Evolutionary conservation across 148 eudicot genomes (phyloP), one percentile per base, ranked within the genome.

Genomic region (Camellia japonica): DNA sequence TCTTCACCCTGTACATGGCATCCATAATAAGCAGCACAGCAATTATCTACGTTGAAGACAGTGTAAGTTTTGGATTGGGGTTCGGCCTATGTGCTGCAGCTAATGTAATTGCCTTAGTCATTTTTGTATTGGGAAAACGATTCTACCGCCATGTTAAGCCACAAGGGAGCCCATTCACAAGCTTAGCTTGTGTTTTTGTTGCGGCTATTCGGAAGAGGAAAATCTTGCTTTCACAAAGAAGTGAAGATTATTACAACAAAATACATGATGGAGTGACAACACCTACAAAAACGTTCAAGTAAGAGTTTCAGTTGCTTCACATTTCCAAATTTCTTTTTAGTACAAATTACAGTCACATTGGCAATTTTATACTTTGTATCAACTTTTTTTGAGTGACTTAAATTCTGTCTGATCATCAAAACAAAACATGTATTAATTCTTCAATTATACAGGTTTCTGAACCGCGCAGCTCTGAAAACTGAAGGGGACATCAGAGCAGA

Each of bases 31-130:
- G 88, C 23, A 13, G 47, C 58, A 86, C 89, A 0, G 88, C 75
- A 19, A 80, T 88, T 1, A 80, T 90, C n/a, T 90, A 86, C 12
- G 68, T 90, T 2, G 81, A 90, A 73, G 89, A 85, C 46, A 85
- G 74, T 20, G 85, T 86, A 62, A 82, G 92, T 23, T 90, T 90
- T 90, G 78, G 55, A 11, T 52, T n/a, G 59, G 92, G 89, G 0
- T 83, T 82, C 41, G 86, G 81, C 16, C 65, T 90, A 0, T 75
- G 84, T 15, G 80, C 73, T 0, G 76, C 46, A 3, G 87, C 88
- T 0, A 87, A 83, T 68, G 47, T 76, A 9, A 7, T 84, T 67
- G 92, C 85, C 0, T 47, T 81, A 2, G 73, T 20, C 52, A 42
- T 85, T 20, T 88, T 90, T 74, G 13, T 86, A 58, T 1, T 63